These are phyloP conservation scores for Candida argentea DNA, from an alignment of 805 yeast genomes.

Conservation along the genomic window DNA sequence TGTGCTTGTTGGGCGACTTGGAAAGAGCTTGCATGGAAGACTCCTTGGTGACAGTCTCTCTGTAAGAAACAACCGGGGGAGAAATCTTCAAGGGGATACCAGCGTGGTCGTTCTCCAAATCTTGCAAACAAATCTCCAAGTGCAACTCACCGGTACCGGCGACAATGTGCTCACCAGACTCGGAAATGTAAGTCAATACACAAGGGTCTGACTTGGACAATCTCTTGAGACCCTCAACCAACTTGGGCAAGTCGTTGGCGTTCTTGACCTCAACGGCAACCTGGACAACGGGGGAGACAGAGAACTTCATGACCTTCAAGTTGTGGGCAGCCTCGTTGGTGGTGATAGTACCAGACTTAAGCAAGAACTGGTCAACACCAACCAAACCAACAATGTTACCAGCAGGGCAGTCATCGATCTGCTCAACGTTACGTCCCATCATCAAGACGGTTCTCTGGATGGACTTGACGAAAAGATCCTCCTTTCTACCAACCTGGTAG, in stretches of 20 bases:
- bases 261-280: constrained; percentile 99
- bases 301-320: constrained; percentile 99
- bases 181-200: constrained; percentile 78
- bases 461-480: constrained; percentile 92
- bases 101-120: constrained; percentile 97
- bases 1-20: constrained; percentile 99
- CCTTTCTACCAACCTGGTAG: constrained; percentile 98
- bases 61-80: constrained; percentile 96
- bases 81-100: constrained; percentile 98
- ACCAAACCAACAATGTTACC: constrained; percentile 99
- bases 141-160: constrained; percentile 99
- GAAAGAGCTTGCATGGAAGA: constrained; percentile 95
- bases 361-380: constrained; percentile 99
- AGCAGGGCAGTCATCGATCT: constrained; percentile 98
- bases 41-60: constrained; percentile 94
- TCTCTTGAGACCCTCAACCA: constrained; percentile 99
- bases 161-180: constrained; percentile 98
- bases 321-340: constrained; percentile 95
- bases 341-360: constrained; percentile 98
- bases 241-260: constrained; percentile 98
- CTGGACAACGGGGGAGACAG: constrained; percentile 99
- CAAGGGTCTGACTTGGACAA: constrained; percentile 99
- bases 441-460: constrained; percentile 98
- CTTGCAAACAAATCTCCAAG: constrained; percentile 93
- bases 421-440: constrained; percentile 99